A percentile compares a stretch with the other conserved stretches of the same genome.
Evolutionary conservation across 2,329 filamentous ascomycete genomes (phyloP).

Genomic region (Neurospora sp.): DNA sequence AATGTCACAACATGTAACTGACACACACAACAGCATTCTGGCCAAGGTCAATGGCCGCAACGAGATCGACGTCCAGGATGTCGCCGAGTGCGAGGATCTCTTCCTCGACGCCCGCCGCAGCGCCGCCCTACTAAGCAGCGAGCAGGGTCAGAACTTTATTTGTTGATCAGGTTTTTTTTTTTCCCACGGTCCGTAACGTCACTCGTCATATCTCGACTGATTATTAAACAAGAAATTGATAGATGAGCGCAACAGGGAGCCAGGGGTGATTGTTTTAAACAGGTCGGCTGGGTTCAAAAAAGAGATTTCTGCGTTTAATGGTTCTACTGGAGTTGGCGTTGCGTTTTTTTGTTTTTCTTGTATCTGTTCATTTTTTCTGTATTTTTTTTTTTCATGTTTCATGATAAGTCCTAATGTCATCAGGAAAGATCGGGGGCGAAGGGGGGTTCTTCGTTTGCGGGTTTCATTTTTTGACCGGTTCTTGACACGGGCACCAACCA

Average conservation of each 20-base stretch:
- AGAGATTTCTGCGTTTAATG: conserved; percentile 11
- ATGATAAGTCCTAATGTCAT: not conserved
- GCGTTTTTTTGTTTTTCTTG: conserved; percentile 5
- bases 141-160: conserved; percentile 55
- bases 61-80: conserved; percentile 68
- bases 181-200: not conserved
- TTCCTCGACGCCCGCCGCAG: conserved; percentile 77
- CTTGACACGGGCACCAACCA: not conserved
- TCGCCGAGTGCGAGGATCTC: conserved; percentile 71
- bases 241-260: conserved; percentile 5
- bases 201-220: conserved; percentile 20
- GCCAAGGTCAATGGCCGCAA: conserved; percentile 71
- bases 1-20: not conserved
- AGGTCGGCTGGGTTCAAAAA: conserved; percentile 15
- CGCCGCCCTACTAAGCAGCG: conserved; percentile 55
- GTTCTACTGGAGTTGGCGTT: conserved; percentile 15
- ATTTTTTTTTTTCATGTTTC: not conserved
- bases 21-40: conserved; percentile 52
- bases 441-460: not conserved
- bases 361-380: conserved; percentile 6
- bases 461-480: conserved; percentile 4
- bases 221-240: conserved; percentile 9
- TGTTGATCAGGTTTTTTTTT: conserved; percentile 31
- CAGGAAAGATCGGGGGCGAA: not conserved
- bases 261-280: conserved; percentile 16